Base-by-base conservation (phyloP, 192 early-diverging fungal species). In the Dispira simplex region DNA sequence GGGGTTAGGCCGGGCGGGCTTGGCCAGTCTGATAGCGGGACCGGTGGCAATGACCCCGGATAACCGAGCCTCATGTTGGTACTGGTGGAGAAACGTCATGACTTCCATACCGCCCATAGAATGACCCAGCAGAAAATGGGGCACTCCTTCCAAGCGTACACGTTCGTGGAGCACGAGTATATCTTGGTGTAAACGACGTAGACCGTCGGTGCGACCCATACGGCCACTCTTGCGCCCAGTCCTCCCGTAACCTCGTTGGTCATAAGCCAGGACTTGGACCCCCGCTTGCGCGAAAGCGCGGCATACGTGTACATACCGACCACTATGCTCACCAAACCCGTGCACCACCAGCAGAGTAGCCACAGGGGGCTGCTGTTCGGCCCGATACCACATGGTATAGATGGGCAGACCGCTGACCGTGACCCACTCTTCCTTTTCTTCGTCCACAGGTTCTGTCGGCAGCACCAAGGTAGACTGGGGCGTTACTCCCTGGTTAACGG, bases 241-340 rank as follows among this genome's bases (percentile, higher is more conserved):
- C 57, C 75, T 72, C 44, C 83, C 83, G 62, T 78, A 81, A 8
- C 83, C 83, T 49, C 79, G 77, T 70, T 85, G 81, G 71, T 83
- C 84, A 28, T 83, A 79, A 11, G 71, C 72, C 20, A 73, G 62
- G 27, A 71, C 71, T 8, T 76, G 55, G 67, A 86, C 81, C 8
- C 84, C 84, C 0, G 54, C 47, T 2, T 46, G 70, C 10, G 78
- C 77, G 67, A 82, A 77, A 5, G 58, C 46, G 45, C 68, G 62
- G 21, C 73, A 79, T 58, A 82, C 51, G 27, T 71, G 66, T 10
- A 71, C 72, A 70, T 86, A 86, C 13, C 84, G 76, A 63, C 74
- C 65, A 59, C 77, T 68, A 65, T 83, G 82, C 65, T 86, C 84
- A 62, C 84, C 79, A 47, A 83, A 67, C 0, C 84, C 84, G 65